Conservation (phyloP, 176 grass and related monocot genomes). For the Metroxylon sagu region DNA sequence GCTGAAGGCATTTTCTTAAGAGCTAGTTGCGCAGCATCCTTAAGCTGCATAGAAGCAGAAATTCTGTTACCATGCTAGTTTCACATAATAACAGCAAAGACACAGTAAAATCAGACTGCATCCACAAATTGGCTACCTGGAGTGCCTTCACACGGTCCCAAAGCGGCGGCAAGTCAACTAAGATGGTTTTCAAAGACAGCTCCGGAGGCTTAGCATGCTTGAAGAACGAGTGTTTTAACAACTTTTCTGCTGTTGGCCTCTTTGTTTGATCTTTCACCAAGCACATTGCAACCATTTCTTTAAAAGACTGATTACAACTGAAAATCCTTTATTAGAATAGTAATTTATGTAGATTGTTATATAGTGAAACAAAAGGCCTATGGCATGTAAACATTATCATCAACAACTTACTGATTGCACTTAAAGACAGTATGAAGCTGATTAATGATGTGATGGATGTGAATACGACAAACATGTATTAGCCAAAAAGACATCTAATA, state of each 20-base stretch:
- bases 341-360: constrained; percentile 5
- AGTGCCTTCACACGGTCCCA: constrained; percentile 96
- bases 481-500: constrained; percentile 56
- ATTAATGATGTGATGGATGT: too few relatives aligned
- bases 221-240: constrained; percentile 96
- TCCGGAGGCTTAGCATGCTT: constrained; percentile 87
- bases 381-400: neutral
- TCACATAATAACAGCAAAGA: too few relatives aligned
- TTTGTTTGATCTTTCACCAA: constrained; percentile 99
- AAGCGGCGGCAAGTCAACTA: constrained; percentile 78
- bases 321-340: constrained; percentile 59
- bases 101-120: too few relatives aligned
- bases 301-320: constrained; percentile 90
- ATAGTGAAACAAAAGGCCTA: neutral
- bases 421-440: too few relatives aligned
- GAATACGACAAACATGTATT: constrained; percentile 16
- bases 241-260: constrained; percentile 92
- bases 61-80: neutral
- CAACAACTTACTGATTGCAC: too few relatives aligned
- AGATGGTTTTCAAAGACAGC: constrained; percentile 64
- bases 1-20: constrained; percentile 98
- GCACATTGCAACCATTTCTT: constrained; percentile 99
- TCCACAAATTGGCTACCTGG: constrained; percentile 34
- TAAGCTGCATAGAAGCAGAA: constrained; percentile 56
- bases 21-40: constrained; percentile 96